These are phyloP conservation scores for Alternaria alternata DNA, from an alignment of 2,329 filamentous ascomycete species.

Conservation along the genomic window DNA sequence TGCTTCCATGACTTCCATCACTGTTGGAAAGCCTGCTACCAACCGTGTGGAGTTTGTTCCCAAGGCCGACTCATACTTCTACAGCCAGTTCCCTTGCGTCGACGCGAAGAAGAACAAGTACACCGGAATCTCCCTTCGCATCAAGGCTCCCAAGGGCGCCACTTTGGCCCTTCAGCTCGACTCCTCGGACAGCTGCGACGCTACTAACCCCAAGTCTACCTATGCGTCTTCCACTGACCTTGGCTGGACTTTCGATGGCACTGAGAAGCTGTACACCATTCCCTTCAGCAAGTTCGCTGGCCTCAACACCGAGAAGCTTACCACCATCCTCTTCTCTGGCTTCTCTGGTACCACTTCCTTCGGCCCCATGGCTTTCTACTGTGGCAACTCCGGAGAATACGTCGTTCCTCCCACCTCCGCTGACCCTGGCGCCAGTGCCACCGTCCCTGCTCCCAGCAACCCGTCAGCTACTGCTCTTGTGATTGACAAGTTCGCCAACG, in stretches of 20 bases:
- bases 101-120: conserved; percentile 60
- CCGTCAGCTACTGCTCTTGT: conserved; percentile 59
- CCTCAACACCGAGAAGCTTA: conserved; percentile 62
- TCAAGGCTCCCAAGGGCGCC: conserved; percentile 62
- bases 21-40: conserved; percentile 56
- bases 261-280: conserved; percentile 67
- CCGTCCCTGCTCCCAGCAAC: conserved; percentile 60
- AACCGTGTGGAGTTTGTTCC: conserved; percentile 64
- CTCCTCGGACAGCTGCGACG: conserved; percentile 58
- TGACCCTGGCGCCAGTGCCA: conserved; percentile 55
- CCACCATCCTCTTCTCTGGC: conserved; percentile 61
- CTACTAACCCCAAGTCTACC: conserved; percentile 44
- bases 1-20: conserved; percentile 64
- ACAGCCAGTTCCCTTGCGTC: conserved; percentile 64
- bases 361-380: conserved; percentile 67
- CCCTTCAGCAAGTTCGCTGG: conserved; percentile 62
- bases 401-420: conserved; percentile 54
- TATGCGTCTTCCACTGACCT: conserved; percentile 59
- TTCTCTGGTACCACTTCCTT: conserved; percentile 60
- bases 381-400: conserved; percentile 62
- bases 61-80: conserved; percentile 63
- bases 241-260: conserved; percentile 68
- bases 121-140: conserved; percentile 64
- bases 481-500: conserved; percentile 67
- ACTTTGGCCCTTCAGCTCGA: conserved; percentile 62